Base-by-base conservation (phyloP, 345 rosid genomes). In the Aquilaria malaccensis region DNA sequence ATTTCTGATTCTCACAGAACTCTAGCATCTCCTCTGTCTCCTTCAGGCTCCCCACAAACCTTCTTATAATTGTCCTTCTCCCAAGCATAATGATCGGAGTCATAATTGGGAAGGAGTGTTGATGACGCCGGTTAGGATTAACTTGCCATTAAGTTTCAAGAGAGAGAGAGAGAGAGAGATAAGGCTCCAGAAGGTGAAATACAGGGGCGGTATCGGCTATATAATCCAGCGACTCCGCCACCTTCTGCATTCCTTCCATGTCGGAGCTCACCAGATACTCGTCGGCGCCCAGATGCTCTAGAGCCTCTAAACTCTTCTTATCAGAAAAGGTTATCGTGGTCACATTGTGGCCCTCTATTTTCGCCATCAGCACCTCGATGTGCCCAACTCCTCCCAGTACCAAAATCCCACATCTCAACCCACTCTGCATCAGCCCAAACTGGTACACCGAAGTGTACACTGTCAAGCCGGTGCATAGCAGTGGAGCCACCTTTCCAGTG, bases 381-480 rank as follows among this genome's bases (percentile, higher is more conserved):
- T 93, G 98, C 2, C 98, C 98, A 3, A 87, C 98, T 59, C 98
- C 97, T 61, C 98, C 97, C 54, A 93, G 82, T 55, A 97, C 98
- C 67, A 93, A 51, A 30, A 93, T 83, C 3, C 87, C 97, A 68
- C 98, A 97, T 66, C 88, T 79, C 14, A 87, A 65, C 12, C 97
- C 96, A 53, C 85, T 80, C 60, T 46, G 50, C 37, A 59, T 87
- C 58, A 93, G 55, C 7, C 91, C 96, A 14, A 89, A 93, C 75
- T 89, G 98, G 60, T 47, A 75, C 64, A 93, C 69, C 52, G 98
- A 97, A 68, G 97, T 89, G 79, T 84, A 93, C 29, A 89, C 88
- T 0, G 97, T 93, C 70, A 93, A 80, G 9, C 92, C 96, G 0
- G 98, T 96, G 37, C 98, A 89, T 6, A 89, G 62, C 6, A 89